A percentile compares a stretch with the other conserved stretches of the same genome.
Evolutionary conservation across 2,329 filamentous ascomycete genomes (phyloP).

Genomic region (Aspergillus ruber): DNA sequence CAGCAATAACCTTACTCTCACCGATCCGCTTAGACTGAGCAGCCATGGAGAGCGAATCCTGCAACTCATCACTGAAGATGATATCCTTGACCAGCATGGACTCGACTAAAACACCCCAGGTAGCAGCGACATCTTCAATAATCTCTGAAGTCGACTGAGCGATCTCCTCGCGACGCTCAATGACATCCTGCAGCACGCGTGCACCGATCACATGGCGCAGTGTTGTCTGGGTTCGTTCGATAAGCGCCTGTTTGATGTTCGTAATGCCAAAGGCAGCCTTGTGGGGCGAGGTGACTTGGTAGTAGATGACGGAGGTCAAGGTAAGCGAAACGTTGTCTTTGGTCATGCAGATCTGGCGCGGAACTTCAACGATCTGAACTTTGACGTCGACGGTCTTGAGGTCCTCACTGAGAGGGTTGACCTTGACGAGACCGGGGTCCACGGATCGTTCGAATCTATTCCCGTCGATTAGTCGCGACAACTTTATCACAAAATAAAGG

Average conservation of each 20-base stretch:
- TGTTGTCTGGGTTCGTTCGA: constrained; percentile 97
- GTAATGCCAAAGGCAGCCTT: constrained; percentile 95
- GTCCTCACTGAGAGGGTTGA: constrained; percentile 89
- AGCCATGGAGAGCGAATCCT: constrained; percentile 95
- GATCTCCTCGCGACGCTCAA: constrained; percentile 95
- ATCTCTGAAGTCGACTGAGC: constrained; percentile 93
- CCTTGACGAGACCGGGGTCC: constrained; percentile 91
- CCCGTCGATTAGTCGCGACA: constrained; percentile 21
- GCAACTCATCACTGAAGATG: constrained; percentile 90
- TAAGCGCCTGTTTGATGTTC: constrained; percentile 89
- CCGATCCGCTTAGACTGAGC: constrained; percentile 97
- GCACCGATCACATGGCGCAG: constrained; percentile 94
- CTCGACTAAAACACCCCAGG: constrained; percentile 95
- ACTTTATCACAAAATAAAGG: background rate
- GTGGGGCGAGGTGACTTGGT: constrained; percentile 91
- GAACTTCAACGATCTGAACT: constrained; percentile 96
- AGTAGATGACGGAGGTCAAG: constrained; percentile 96
- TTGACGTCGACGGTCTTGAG: constrained; percentile 95
- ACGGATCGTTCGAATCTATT: constrained; percentile 78
- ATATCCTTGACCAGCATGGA: constrained; percentile 99
- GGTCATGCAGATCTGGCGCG: constrained; percentile 96
- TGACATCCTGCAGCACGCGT: constrained; percentile 92
- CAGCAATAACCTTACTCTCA: constrained; percentile 96
- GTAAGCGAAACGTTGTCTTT: constrained; percentile 97
- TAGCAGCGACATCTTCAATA: constrained; percentile 87